phyloP scores from a whole-genome alignment of 148 eudicot genomes.

The Linanthus parryae region DNA sequence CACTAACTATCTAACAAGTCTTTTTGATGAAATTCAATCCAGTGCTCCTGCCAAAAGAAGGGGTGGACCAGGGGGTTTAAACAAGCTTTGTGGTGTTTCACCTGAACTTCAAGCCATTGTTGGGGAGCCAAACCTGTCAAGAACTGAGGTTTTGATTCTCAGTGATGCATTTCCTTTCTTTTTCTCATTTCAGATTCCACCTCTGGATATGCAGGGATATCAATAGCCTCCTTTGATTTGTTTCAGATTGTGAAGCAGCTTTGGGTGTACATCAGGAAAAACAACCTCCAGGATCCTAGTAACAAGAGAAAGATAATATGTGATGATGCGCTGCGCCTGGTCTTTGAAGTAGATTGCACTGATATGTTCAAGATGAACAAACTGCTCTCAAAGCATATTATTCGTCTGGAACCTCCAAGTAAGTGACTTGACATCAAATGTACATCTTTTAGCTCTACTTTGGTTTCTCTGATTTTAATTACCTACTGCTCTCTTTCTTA shows the following conservation, averaged over 20 bases:
- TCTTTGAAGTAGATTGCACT: constrained; percentile 57
- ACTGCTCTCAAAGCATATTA: constrained; percentile 61
- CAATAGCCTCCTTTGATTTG: constrained; percentile 1
- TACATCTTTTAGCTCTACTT: too few relatives aligned
- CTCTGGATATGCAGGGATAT: not conserved
- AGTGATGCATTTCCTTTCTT: not conserved
- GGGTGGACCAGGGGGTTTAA: constrained; percentile 91
- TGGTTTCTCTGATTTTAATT: too few relatives aligned
- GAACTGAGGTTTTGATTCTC: constrained; percentile 61
- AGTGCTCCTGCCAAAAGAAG: constrained; percentile 65
- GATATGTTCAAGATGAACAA: constrained; percentile 79
- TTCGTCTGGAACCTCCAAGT: constrained; percentile 47
- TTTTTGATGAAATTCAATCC: constrained; percentile 15
- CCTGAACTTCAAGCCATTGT: constrained; percentile 82
- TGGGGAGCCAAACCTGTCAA: constrained; percentile 77
- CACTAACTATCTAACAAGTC: too few relatives aligned
- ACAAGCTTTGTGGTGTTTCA: constrained; percentile 82
- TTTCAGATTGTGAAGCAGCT: constrained; percentile 91
- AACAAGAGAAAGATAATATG: constrained; percentile 79
- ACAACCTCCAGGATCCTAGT: constrained; percentile 96
- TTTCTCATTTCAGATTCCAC: not conserved
- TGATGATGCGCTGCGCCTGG: constrained; percentile 49
- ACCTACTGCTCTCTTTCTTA: not conserved
- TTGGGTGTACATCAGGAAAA: constrained; percentile 92
- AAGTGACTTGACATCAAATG: constrained; percentile 12